phyloP scores from a whole-genome alignment of 2,329 filamentous ascomycete genomes.

The Penicillium sp. region DNA sequence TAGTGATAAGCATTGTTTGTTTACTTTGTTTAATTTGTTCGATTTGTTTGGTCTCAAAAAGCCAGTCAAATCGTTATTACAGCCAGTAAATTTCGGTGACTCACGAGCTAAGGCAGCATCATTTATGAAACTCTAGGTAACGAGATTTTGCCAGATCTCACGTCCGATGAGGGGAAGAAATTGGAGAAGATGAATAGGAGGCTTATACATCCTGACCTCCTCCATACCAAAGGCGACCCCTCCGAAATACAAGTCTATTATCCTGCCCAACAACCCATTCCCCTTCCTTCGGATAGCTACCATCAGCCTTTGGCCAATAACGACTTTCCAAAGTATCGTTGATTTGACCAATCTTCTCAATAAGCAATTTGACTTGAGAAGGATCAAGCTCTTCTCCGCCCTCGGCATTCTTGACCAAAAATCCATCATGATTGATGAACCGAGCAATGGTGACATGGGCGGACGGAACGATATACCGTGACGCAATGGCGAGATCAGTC shows the following conservation, averaged over 20 bases:
- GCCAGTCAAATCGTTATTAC: neutral
- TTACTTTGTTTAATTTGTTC: neutral
- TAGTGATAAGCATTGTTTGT: neutral
- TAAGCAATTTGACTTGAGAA: constrained; percentile 65
- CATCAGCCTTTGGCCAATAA: constrained; percentile 66
- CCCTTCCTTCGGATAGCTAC: constrained; percentile 57
- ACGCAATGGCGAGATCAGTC: constrained; percentile 71
- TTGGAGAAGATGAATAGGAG: neutral
- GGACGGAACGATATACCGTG: constrained; percentile 85
- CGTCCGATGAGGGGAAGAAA: neutral
- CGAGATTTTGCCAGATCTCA: neutral
- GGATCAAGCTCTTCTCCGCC: constrained; percentile 44
- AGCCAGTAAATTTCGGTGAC: neutral
- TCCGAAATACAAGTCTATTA: constrained; percentile 74
- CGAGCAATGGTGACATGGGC: constrained; percentile 85
- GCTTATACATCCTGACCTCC: constrained; percentile 72
- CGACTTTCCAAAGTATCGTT: constrained; percentile 75
- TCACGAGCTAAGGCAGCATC: neutral
- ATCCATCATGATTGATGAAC: constrained; percentile 72
- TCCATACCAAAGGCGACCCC: constrained; percentile 84
- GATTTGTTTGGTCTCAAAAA: neutral
- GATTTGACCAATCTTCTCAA: constrained; percentile 74
- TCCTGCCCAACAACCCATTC: constrained; percentile 88
- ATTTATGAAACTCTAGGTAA: neutral
- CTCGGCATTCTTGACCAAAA: constrained; percentile 47